Percentiles rank a stretch among this genome's conserved stretches.
Conservation (phyloP, 2,329 filamentous ascomycete genomes). For the Colletotrichum lini region DNA sequence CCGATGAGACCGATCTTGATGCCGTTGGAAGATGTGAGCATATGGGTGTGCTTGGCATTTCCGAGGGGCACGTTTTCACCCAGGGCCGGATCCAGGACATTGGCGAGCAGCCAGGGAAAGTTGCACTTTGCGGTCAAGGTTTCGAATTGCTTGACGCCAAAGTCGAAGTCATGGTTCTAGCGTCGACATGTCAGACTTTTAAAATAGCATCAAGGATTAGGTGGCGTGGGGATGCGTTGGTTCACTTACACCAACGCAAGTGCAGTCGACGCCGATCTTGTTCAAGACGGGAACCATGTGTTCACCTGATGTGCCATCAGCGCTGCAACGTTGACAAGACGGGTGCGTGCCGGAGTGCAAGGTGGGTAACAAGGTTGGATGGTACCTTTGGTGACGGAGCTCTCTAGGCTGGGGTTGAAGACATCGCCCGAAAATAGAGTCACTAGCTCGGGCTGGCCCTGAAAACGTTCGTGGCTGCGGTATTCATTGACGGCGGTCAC, state of each 20-base stretch:
- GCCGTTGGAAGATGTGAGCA: constrained; percentile 85
- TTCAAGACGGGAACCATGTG: constrained; percentile 94
- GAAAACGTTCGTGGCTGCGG: constrained; percentile 71
- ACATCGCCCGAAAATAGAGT: constrained; percentile 93
- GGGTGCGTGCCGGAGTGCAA: constrained; percentile 7
- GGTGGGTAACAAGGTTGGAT: neutral
- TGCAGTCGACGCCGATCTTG: constrained; percentile 80
- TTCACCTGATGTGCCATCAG: constrained; percentile 61
- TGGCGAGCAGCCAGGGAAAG: constrained; percentile 92
- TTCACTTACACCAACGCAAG: constrained; percentile 82
- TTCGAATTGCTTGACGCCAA: constrained; percentile 85
- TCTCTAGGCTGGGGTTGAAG: constrained; percentile 92
- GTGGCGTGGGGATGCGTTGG: neutral
- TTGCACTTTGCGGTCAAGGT: constrained; percentile 80
- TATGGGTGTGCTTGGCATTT: constrained; percentile 80
- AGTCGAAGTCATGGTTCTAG: constrained; percentile 93
- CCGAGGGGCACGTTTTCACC: constrained; percentile 83
- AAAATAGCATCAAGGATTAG: constrained; percentile 35
- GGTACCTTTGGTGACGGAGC: constrained; percentile 86
- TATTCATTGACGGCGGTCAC: constrained; percentile 85
- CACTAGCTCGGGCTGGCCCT: constrained; percentile 75
- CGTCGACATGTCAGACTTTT: constrained; percentile 20
- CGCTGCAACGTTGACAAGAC: neutral
- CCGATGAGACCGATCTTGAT: constrained; percentile 90
- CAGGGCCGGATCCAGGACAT: constrained; percentile 86